Evolutionary conservation across 2,329 filamentous ascomycete species (phyloP).

Genomic region (Xylariaceae sp.): DNA sequence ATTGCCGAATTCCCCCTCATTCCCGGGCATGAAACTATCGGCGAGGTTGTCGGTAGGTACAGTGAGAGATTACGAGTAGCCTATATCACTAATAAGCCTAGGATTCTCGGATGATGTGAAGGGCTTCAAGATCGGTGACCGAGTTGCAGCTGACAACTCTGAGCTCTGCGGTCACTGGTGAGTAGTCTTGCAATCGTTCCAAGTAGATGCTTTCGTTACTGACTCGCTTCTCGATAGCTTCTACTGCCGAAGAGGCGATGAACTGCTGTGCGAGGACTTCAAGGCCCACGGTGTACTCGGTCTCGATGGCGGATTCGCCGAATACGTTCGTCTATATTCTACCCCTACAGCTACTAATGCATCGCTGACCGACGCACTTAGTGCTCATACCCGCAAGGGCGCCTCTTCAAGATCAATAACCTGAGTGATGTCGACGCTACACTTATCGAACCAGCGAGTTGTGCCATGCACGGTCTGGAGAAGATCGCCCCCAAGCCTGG

Average conservation of each 20-base stretch:
- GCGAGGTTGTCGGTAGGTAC: conserved; percentile 61
- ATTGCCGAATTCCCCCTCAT: conserved; percentile 68
- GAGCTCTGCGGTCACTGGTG: conserved; percentile 72
- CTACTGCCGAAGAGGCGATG: conserved; percentile 73
- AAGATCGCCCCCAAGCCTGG: conserved; percentile 72
- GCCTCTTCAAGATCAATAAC: conserved; percentile 71
- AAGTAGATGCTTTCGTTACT: conserved; percentile 1
- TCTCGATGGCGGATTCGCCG: conserved; percentile 74
- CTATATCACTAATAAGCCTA: conserved; percentile 24
- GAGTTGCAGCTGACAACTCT: conserved; percentile 69
- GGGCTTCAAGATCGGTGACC: conserved; percentile 66
- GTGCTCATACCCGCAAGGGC: conserved; percentile 57
- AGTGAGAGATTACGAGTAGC: not conserved
- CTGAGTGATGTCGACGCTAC: conserved; percentile 73
- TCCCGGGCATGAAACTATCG: conserved; percentile 73
- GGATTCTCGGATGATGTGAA: conserved; percentile 57
- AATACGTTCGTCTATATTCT: conserved; percentile 56
- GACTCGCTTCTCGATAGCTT: conserved; percentile 49
- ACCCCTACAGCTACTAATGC: not conserved
- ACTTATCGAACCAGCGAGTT: conserved; percentile 73
- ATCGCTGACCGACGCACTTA: conserved; percentile 18
- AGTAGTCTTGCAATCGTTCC: conserved; percentile 19
- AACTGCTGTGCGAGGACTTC: conserved; percentile 73
- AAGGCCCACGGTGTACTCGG: conserved; percentile 68
- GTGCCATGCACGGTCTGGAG: conserved; percentile 73